A percentile compares a stretch with the other conserved stretches of the same genome.
phyloP scores from a whole-genome alignment of 208 protist genomes.

The Polymyxa betae region DNA sequence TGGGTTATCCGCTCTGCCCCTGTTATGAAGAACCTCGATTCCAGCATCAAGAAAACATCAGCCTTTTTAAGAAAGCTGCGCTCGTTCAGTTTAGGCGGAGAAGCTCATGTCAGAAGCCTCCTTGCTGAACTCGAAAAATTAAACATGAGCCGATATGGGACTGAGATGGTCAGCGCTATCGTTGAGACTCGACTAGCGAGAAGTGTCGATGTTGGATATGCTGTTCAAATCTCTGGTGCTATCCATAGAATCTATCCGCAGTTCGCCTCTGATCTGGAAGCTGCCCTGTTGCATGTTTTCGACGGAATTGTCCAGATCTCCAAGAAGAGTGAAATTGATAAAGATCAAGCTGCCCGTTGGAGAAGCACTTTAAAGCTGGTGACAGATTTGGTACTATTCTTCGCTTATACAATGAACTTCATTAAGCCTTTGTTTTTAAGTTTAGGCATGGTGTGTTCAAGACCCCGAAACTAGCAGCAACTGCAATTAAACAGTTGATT shows the following conservation, averaged over 20 bases:
- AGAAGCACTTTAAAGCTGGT: constrained; percentile 24
- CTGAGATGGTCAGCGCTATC: constrained; percentile 50
- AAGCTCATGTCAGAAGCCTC: neutral
- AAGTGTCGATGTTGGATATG: neutral
- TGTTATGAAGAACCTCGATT: neutral
- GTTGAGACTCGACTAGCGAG: neutral
- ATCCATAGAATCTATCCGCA: constrained; percentile 11
- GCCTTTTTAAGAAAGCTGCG: constrained; percentile 32
- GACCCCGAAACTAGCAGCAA: neutral
- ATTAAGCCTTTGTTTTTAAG: neutral
- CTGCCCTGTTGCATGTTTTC: neutral
- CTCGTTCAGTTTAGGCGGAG: constrained; percentile 14
- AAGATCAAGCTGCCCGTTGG: neutral
- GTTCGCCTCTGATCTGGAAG: constrained; percentile 28
- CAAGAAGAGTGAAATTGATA: constrained; percentile 39
- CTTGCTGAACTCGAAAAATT: neutral
- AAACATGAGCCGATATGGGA: constrained; percentile 18
- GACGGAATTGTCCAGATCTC: neutral
- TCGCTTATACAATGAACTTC: neutral
- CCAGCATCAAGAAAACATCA: constrained; percentile 41
- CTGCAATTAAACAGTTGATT: constrained; percentile 41
- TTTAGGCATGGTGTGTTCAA: constrained; percentile 34
- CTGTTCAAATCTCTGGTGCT: constrained; percentile 18
- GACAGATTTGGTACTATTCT: constrained; percentile 26
- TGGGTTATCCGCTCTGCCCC: neutral